phyloP scores from a whole-genome alignment of 371 early-diverging fungal species.

The Entomophthora muscae region DNA sequence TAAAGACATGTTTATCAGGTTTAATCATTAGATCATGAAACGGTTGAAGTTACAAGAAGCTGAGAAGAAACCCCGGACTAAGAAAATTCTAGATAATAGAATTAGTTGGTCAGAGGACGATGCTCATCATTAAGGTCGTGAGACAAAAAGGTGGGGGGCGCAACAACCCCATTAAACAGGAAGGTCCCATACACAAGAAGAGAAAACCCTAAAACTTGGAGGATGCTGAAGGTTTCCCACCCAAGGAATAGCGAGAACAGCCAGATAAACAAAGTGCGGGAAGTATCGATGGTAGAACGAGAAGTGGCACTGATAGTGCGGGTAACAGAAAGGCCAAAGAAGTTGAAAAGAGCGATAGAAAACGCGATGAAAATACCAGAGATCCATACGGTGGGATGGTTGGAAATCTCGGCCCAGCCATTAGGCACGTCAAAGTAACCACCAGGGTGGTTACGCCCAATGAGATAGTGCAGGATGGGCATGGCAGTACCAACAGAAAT shows the following conservation, averaged over 20 bases:
- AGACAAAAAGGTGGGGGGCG: slow-evolving; percentile 24
- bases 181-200: slow-evolving; percentile 80
- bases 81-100: too few relatives aligned
- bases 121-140: neutral
- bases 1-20: too few relatives aligned
- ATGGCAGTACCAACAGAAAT: slow-evolving; percentile 43
- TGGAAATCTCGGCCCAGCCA: slow-evolving; percentile 56
- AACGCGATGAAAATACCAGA: slow-evolving; percentile 63
- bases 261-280: slow-evolving; percentile 93
- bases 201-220: slow-evolving; percentile 76
- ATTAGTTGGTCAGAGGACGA: neutral
- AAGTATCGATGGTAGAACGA: slow-evolving; percentile 86
- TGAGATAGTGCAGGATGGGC: slow-evolving; percentile 52
- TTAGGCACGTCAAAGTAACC: slow-evolving; percentile 59
- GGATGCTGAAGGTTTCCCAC: slow-evolving; percentile 82
- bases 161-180: slow-evolving; percentile 69
- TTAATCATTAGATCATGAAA: too few relatives aligned
- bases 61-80: too few relatives aligned
- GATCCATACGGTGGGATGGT: slow-evolving; percentile 41
- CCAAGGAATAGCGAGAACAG: slow-evolving; percentile 68
- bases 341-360: slow-evolving; percentile 86
- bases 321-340: slow-evolving; percentile 85
- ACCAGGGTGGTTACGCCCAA: slow-evolving; percentile 40
- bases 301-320: slow-evolving; percentile 67
- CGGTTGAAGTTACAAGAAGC: too few relatives aligned